Percentiles rank a stretch among this genome's conserved stretches.
Evolutionary conservation across 2,329 filamentous ascomycete species (phyloP).

Genomic region (Fusarium musae): DNA sequence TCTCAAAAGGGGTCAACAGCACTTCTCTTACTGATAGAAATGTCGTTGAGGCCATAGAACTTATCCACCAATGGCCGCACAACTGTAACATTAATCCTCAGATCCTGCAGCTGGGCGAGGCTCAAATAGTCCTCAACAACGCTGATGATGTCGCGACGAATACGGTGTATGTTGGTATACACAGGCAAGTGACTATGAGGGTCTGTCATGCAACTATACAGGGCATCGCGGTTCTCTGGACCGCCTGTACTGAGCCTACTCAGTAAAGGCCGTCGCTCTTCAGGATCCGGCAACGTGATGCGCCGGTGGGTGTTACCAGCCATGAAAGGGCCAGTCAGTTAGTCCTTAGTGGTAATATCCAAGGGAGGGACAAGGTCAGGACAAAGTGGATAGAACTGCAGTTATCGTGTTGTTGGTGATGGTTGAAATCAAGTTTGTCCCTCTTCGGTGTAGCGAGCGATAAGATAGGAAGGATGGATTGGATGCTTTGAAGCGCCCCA

Average conservation of each 20-base stretch:
- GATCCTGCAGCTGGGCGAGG: constrained; percentile 80
- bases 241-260: constrained; percentile 47
- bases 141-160: constrained; percentile 70
- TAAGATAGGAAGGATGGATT: constrained; percentile 13
- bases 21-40: constrained; percentile 72
- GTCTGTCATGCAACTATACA: constrained; percentile 67
- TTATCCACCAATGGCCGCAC: constrained; percentile 86
- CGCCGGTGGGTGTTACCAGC: constrained; percentile 42
- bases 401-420: constrained; percentile 15
- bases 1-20: background rate
- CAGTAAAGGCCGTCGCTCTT: constrained; percentile 52
- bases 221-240: constrained; percentile 45
- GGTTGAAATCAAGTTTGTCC: constrained; percentile 27
- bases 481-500: background rate
- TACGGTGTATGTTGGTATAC: constrained; percentile 81
- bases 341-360: background rate
- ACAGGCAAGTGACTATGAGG: constrained; percentile 73
- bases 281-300: constrained; percentile 47
- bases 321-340: constrained; percentile 29
- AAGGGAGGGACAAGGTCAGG: background rate
- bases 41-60: constrained; percentile 81
- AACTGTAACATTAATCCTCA: constrained; percentile 83
- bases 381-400: constrained; percentile 3
- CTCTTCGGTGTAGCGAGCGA: constrained; percentile 24
- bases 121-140: constrained; percentile 73